phyloP scores from a whole-genome alignment of 176 grass and related monocot genomes.

The Bromus sterilis region DNA sequence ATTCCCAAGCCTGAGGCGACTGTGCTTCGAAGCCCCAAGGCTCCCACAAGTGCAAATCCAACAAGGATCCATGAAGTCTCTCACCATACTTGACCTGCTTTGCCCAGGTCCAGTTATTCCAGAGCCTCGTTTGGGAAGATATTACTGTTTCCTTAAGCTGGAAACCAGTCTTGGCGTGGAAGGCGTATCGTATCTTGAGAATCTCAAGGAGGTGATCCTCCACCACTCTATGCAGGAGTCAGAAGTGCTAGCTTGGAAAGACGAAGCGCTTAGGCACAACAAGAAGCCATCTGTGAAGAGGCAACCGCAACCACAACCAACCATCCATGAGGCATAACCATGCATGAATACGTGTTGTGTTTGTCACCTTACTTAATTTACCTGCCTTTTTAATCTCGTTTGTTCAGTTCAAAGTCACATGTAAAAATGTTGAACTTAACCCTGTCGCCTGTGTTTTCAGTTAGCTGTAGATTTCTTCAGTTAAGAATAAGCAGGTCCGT shows the following conservation, averaged over 20 bases:
- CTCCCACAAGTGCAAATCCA: background rate
- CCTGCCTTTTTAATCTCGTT: too few species aligned
- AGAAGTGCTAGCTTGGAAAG: background rate
- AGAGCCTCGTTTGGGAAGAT: too few species aligned
- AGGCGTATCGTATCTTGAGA: slow-evolving; percentile 6
- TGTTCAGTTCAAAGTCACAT: too few species aligned
- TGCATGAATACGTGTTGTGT: too few species aligned
- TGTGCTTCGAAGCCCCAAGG: background rate
- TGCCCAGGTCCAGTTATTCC: background rate
- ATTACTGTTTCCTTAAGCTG: too few species aligned
- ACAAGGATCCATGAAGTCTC: slow-evolving; percentile 1
- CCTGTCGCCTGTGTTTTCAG: too few species aligned
- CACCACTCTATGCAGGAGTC: background rate
- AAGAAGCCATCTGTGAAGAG: slow-evolving; percentile 4
- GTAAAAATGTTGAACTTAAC: too few species aligned
- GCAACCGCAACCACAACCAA: background rate
- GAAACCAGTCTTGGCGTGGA: background rate
- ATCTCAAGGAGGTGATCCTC: slow-evolving; percentile 15
- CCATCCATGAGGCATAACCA: too few species aligned
- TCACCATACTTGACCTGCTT: background rate
- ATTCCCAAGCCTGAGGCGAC: slow-evolving; percentile 6
- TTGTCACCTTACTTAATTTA: too few species aligned
- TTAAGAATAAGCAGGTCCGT: too few species aligned
- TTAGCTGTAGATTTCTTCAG: too few species aligned
- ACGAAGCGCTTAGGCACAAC: background rate